Conservation (phyloP, 768 basidiomycete genomes). For the Boletales sp. region DNA sequence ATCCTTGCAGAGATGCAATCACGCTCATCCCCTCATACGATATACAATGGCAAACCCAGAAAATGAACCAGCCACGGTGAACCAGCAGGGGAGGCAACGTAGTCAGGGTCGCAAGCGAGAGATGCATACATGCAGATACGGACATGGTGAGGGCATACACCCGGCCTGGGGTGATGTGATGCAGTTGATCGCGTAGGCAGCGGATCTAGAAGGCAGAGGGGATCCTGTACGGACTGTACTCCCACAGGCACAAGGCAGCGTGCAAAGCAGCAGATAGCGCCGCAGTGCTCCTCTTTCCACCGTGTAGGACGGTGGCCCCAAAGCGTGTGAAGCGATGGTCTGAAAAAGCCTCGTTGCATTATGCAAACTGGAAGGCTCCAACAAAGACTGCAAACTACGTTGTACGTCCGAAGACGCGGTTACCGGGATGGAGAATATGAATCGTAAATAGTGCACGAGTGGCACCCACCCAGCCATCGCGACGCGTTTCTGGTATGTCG, state of each 20-base stretch:
- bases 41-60: background rate
- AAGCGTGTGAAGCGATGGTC: background rate
- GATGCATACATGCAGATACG: no score
- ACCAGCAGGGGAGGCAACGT: constrained; percentile 6
- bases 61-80: constrained; percentile 6
- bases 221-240: no score
- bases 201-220: no score
- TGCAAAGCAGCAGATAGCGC: background rate
- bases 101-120: background rate
- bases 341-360: constrained; percentile 3
- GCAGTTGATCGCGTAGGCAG: no score
- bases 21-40: constrained; percentile 16
- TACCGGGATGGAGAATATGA: constrained; percentile 20
- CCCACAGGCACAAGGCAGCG: no score
- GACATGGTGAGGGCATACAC: no score
- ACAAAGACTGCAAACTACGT: constrained; percentile 2
- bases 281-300: constrained; percentile 3
- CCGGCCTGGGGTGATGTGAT: no score
- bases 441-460: background rate
- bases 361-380: fast-evolving
- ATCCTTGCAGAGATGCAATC: background rate
- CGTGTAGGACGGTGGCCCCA: background rate
- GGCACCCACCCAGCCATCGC: constrained; percentile 24
- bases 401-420: constrained; percentile 12
- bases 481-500: constrained; percentile 31